These are phyloP conservation scores for Rhizophagus prolifer DNA, from an alignment of 192 early-diverging fungal genomes.

Conservation along the genomic window DNA sequence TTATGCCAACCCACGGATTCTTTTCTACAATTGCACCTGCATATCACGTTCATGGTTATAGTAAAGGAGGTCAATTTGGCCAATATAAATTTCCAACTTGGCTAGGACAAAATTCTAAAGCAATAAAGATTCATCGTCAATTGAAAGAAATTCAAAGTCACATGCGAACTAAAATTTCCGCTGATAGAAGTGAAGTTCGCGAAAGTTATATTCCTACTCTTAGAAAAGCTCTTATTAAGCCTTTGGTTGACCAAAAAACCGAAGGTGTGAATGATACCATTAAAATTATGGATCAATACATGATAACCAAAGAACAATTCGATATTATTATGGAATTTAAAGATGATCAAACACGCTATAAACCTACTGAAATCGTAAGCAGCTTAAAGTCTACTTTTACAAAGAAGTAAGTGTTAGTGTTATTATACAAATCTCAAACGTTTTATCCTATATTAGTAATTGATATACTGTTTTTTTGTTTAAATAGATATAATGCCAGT, in stretches of 20 bases:
- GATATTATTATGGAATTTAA: conserved; percentile 81
- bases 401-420: conserved; percentile 50
- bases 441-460: background rate
- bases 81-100: conserved; percentile 53
- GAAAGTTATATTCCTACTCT: conserved; percentile 83
- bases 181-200: conserved; percentile 84
- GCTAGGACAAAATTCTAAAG: conserved; percentile 89
- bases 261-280: conserved; percentile 72
- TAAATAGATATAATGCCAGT: conserved; percentile 60
- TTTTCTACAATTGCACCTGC: conserved; percentile 84
- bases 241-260: conserved; percentile 42
- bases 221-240: conserved; percentile 50
- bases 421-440: background rate
- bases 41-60: conserved; percentile 74
- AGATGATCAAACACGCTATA: conserved; percentile 33
- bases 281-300: conserved; percentile 89
- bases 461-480: background rate
- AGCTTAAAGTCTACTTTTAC: conserved; percentile 80
- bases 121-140: conserved; percentile 64
- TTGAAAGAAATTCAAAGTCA: conserved; percentile 86
- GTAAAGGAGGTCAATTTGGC: conserved; percentile 1
- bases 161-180: conserved; percentile 78
- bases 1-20: conserved; percentile 86
- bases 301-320: conserved; percentile 82
- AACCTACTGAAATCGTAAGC: conserved; percentile 54